Evolutionary conservation across 805 yeast species (phyloP), one percentile per base, ranked within the genome.

Genomic region (Saturnispora kantuleensis): DNA sequence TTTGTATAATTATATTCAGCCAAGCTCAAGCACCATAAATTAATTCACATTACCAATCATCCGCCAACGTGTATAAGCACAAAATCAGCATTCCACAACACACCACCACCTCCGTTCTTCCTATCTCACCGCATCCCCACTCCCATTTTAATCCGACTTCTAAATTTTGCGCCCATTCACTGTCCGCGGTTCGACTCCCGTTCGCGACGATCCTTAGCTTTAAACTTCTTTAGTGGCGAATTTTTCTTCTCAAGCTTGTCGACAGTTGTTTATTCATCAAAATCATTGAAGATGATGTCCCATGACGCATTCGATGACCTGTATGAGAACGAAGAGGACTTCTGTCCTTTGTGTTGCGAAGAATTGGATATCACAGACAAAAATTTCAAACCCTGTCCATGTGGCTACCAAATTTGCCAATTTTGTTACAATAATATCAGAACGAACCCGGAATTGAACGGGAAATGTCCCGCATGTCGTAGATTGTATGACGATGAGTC

Each of bases 351-450:
- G 51, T 93, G 99, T 69, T 90, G 89, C 58, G 99, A 93, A 66
- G 97, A 93, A 62, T 81, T 93, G 88, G 99, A 93, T 64, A 79
- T 90, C 39, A 84, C 95, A 13, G 98, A 93, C 65, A 87, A 84
- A 59, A 86, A 88, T 67, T 93, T 93, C 72, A 87, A 84, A 63
- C 99, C 99, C n/a, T 93, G 99, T 70, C 97, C 97, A 1, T 93
- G 99, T 68, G 99, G 99, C 15, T 93, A 93, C 59, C 97, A 94
- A 63, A 85, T 93, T 47, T 93, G 99, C 64, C 97, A 90, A 71
- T 93, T 93, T 61, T 93, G 99, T 64, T 93, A 90, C 71, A 93
- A 93, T 67, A 90, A 89, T 62, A 93, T 93, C 56, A 76, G 96
- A 52, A 93, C 87, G 52, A 90, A 90, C 55, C 97, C 97, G 1